Evolutionary conservation across 495 filamentous ascomycete species (phyloP).

Genomic region (Poronia punctata): DNA sequence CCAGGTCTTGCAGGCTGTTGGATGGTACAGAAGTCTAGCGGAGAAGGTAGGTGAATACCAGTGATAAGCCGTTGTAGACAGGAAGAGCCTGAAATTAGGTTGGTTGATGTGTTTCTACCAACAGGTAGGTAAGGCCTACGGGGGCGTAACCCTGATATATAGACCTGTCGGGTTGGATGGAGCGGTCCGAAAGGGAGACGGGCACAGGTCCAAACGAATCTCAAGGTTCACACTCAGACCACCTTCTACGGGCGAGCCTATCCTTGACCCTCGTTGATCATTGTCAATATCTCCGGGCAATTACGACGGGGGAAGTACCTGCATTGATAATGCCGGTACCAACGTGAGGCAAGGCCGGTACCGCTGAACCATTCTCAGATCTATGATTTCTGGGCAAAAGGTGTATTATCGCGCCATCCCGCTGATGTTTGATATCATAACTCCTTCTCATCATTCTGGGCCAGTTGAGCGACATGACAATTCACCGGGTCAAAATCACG

Average conservation of each 20-base stretch:
- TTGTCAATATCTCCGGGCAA: background rate
- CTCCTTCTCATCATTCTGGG: constrained; percentile 2
- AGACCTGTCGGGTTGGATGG: background rate
- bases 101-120: background rate
- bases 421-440: constrained; percentile 23
- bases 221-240: too few relatives aligned
- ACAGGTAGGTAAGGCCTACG: too few relatives aligned
- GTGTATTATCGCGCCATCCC: constrained; percentile 26
- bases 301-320: constrained; percentile 6
- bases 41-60: background rate
- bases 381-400: background rate
- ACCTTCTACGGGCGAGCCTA: constrained; percentile 1
- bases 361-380: constrained; percentile 2
- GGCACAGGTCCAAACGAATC: background rate
- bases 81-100: background rate
- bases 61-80: background rate
- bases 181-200: background rate
- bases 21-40: background rate
- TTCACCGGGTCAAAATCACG: background rate
- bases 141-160: background rate
- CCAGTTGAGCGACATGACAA: background rate
- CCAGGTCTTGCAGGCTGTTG: constrained; percentile 2
- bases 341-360: constrained; percentile 5
- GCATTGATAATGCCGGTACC: constrained; percentile 14
- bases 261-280: constrained; percentile 1